Percentiles rank a stretch among this genome's conserved stretches.
phyloP scores from a whole-genome alignment of 805 yeast species.

The Maudiozyma pseudohumilis region DNA sequence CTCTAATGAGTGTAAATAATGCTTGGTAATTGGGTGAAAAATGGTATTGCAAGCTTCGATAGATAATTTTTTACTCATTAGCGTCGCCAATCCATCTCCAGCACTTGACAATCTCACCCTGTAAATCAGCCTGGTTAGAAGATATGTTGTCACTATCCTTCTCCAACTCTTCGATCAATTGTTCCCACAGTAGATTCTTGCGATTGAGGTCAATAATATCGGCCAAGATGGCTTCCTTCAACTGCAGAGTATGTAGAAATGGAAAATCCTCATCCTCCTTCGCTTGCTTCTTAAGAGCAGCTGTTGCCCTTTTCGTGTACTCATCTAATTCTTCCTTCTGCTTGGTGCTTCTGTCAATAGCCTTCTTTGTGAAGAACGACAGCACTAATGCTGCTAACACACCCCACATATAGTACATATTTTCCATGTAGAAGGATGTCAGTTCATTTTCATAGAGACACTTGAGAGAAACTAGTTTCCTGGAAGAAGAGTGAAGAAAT shows the following conservation, averaged over 20 bases:
- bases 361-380: slow-evolving; percentile 19
- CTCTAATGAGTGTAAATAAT: too few relatives aligned
- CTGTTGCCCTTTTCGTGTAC: slow-evolving; percentile 21
- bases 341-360: slow-evolving; percentile 28
- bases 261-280: slow-evolving; percentile 27
- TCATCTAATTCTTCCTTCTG: slow-evolving; percentile 36
- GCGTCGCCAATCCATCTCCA: slow-evolving; percentile 62
- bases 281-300: slow-evolving; percentile 40
- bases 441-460: slow-evolving; percentile 2
- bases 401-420: not conserved
- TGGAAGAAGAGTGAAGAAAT: slow-evolving; percentile 1
- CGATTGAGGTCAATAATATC: slow-evolving; percentile 13
- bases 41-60: too few relatives aligned
- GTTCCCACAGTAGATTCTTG: slow-evolving; percentile 46
- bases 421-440: not conserved
- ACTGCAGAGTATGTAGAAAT: slow-evolving; percentile 58
- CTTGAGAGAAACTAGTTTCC: not conserved
- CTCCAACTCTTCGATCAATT: slow-evolving; percentile 46
- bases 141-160: slow-evolving; percentile 43
- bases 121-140: slow-evolving; percentile 51
- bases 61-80: not conserved
- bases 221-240: slow-evolving; percentile 49
- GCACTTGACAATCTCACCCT: slow-evolving; percentile 75
- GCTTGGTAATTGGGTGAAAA: too few relatives aligned
- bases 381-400: not conserved